phyloP scores from a whole-genome alignment of 2,329 filamentous ascomycete species.

The Ophiostoma sp. region DNA sequence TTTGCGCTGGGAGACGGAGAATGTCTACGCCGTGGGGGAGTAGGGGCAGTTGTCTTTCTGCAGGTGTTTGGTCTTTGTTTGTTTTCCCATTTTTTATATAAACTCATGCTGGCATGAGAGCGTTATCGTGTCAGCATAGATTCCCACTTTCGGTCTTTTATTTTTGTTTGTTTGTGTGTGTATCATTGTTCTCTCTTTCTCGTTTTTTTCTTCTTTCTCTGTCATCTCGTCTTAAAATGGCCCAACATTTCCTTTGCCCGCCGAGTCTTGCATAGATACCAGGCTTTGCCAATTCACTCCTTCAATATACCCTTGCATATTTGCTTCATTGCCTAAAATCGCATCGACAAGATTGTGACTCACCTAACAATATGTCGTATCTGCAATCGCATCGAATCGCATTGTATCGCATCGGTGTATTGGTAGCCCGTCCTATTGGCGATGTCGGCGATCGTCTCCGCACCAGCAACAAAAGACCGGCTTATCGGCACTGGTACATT shows the following conservation, averaged over 20 bases:
- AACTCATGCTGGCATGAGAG: constrained; percentile 10
- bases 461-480: neutral
- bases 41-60: neutral
- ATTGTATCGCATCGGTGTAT: neutral
- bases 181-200: neutral
- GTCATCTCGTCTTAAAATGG: neutral
- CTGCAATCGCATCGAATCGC: neutral
- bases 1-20: constrained; percentile 52
- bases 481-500: neutral
- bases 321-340: neutral
- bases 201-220: neutral
- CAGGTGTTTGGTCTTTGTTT: neutral
- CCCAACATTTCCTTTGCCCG: neutral
- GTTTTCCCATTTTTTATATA: neutral
- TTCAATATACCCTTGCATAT: neutral
- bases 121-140: neutral
- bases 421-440: constrained; percentile 8
- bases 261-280: constrained; percentile 11
- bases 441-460: neutral
- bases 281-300: constrained; percentile 6
- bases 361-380: neutral
- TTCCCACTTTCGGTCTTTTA: neutral
- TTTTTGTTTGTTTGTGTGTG: neutral
- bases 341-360: neutral
- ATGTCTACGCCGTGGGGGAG: constrained; percentile 37